Percentiles rank a stretch among this genome's conserved stretches.
These are phyloP conservation scores for Brassica carinata DNA, from an alignment of 345 rosid genomes.

Conservation along the genomic window DNA sequence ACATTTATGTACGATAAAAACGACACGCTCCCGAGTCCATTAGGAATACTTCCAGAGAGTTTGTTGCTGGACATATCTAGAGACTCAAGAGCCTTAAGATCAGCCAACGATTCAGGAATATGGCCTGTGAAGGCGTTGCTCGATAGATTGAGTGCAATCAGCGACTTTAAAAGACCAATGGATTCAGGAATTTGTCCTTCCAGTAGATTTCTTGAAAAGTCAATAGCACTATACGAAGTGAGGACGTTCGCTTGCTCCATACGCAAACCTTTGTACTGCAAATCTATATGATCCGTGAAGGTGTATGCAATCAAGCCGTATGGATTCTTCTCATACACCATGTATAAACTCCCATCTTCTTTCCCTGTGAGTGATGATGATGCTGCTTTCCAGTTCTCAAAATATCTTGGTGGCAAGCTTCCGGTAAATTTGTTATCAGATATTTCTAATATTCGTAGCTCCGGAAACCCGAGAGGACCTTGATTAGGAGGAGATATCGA, in stretches of 20 bases:
- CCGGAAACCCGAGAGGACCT: background rate
- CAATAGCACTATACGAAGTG: background rate
- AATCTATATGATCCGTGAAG: conserved; percentile 5
- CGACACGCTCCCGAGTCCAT: background rate
- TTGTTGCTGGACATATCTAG: conserved; percentile 19
- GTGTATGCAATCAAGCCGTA: conserved; percentile 3
- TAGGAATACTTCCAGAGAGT: conserved; percentile 17
- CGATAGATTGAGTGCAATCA: conserved; percentile 29
- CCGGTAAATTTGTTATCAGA: background rate
- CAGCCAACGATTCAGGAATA: conserved; percentile 14
- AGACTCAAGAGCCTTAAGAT: background rate
- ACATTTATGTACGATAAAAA: background rate
- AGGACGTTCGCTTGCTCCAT: conserved; percentile 5
- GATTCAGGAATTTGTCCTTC: conserved; percentile 9
- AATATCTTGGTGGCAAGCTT: background rate
- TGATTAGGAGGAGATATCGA: background rate
- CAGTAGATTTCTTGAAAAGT: conserved; percentile 9
- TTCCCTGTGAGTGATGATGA: background rate
- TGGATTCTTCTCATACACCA: conserved; percentile 4
- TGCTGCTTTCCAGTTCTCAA: background rate
- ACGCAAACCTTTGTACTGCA: conserved; percentile 16
- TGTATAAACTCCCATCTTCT: background rate
- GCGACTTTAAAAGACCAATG: conserved; percentile 12
- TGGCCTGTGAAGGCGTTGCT: conserved; percentile 26
- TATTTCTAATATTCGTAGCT: background rate